phyloP scores from a whole-genome alignment of 202 grass and related monocot genomes.

The Cymbopogon flexuosus region DNA sequence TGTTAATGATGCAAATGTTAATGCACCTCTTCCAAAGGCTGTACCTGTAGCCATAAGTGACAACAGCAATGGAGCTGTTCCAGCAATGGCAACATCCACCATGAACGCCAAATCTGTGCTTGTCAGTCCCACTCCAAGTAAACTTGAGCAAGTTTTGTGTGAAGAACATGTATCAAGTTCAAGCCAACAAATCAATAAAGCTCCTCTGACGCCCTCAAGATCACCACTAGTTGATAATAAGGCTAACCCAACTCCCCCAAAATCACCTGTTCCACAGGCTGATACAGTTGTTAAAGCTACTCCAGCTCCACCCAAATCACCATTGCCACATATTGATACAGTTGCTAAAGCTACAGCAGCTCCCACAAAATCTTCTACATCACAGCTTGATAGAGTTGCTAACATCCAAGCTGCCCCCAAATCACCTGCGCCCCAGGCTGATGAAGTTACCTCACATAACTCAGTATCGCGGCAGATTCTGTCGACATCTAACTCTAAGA shows the following conservation, averaged over 20 bases:
- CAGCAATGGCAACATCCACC: slow-evolving; percentile 19
- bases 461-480: slow-evolving; percentile 21
- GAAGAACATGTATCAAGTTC: slow-evolving; percentile 37
- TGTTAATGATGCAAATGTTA: slow-evolving; percentile 24
- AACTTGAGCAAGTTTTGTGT: slow-evolving; percentile 26
- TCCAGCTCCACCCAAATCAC: slow-evolving; percentile 33
- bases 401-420: slow-evolving; percentile 13
- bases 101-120: slow-evolving; percentile 32
- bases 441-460: slow-evolving; percentile 20
- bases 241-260: slow-evolving; percentile 25
- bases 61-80: slow-evolving; percentile 11
- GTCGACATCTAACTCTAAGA: slow-evolving; percentile 25
- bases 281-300: slow-evolving; percentile 28
- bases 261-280: slow-evolving; percentile 37
- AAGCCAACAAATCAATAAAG: slow-evolving; percentile 27
- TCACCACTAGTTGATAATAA: slow-evolving; percentile 31
- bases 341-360: slow-evolving; percentile 12
- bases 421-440: slow-evolving; percentile 21
- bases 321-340: slow-evolving; percentile 29
- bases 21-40: slow-evolving; percentile 17
- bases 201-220: slow-evolving; percentile 21
- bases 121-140: slow-evolving; percentile 21
- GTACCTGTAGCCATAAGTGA: slow-evolving; percentile 13
- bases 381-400: slow-evolving; percentile 24
- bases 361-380: slow-evolving; percentile 14